Conservation (phyloP, 257 asterid species). For the Lavandula angustifolia region DNA sequence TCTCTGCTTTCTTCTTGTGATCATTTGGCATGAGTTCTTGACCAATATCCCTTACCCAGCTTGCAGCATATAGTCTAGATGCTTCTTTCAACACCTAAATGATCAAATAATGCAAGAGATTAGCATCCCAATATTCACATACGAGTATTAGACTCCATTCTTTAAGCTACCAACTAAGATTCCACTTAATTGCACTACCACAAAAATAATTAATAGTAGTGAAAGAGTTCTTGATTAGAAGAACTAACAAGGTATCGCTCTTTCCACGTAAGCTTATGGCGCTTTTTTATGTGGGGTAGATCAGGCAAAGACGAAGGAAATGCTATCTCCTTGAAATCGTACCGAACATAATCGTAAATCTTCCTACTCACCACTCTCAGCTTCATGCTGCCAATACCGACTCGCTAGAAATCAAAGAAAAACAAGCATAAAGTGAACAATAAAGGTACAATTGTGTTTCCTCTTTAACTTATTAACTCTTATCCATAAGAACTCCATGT, state of each 20-base stretch:
- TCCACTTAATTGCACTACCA: not conserved
- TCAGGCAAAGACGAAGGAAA: conserved; percentile 91
- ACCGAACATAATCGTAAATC: conserved; percentile 62
- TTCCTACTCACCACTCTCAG: conserved; percentile 62
- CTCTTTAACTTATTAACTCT: not conserved
- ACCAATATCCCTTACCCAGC: conserved; percentile 96
- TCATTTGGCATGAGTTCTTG: conserved; percentile 86
- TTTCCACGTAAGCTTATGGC: conserved; percentile 60
- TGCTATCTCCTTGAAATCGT: conserved; percentile 89
- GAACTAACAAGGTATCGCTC: conserved; percentile 70
- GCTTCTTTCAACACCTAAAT: conserved; percentile 82
- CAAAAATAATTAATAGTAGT: not conserved
- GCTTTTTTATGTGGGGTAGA: conserved; percentile 75
- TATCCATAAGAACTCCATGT: not conserved
- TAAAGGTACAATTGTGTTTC: not conserved
- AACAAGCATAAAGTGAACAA: not conserved
- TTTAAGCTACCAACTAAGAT: not conserved
- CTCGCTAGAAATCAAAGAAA: conserved; percentile 20
- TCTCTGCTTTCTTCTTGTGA: conserved; percentile 56
- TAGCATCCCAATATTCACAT: conserved; percentile 18
- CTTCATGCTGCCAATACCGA: conserved; percentile 48
- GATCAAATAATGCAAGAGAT: conserved; percentile 1
- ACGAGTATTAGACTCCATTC: not conserved
- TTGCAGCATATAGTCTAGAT: conserved; percentile 73
- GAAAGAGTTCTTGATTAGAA: not conserved